Evolutionary conservation across 2,329 filamentous ascomycete species (phyloP).

Genomic region (Xylariaceae sp.): DNA sequence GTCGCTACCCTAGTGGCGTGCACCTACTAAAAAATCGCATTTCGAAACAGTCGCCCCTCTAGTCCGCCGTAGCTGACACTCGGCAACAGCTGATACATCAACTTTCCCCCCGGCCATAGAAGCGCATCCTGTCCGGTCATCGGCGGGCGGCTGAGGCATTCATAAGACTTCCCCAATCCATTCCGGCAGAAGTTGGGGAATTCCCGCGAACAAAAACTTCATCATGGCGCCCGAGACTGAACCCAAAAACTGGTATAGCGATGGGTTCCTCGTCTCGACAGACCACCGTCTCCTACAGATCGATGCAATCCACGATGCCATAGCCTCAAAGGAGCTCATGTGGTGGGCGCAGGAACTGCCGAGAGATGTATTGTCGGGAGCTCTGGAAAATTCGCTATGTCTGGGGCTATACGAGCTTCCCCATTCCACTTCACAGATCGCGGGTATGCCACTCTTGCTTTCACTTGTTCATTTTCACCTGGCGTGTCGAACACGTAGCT

Average conservation of each 20-base stretch:
- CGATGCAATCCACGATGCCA: conserved; percentile 48
- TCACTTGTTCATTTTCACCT: neutral
- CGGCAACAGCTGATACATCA: no score
- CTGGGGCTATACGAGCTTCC: conserved; percentile 49
- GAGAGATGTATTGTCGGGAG: conserved; percentile 42
- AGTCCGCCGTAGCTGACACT: no score
- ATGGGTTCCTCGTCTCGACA: conserved; percentile 56
- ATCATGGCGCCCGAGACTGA: conserved; percentile 25
- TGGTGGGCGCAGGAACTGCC: conserved; percentile 56
- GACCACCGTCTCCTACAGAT: conserved; percentile 51
- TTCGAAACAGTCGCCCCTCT: no score
- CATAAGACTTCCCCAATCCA: neutral
- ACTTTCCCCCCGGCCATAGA: no score
- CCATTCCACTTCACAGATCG: conserved; percentile 30
- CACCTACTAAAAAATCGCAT: no score
- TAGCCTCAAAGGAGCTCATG: conserved; percentile 47
- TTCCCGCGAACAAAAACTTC: neutral
- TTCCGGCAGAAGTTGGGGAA: neutral
- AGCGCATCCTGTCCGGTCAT: no score
- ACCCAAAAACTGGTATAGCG: conserved; percentile 43
- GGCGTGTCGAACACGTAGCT: neutral
- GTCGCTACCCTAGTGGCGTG: no score
- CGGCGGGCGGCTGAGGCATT: neutral
- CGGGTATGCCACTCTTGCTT: conserved; percentile 24
- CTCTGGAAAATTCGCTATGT: conserved; percentile 54